Percentiles rank a stretch among this genome's conserved stretches.
phyloP scores from a whole-genome alignment of 495 filamentous ascomycete genomes.

The Aspergillus bertholletiae region DNA sequence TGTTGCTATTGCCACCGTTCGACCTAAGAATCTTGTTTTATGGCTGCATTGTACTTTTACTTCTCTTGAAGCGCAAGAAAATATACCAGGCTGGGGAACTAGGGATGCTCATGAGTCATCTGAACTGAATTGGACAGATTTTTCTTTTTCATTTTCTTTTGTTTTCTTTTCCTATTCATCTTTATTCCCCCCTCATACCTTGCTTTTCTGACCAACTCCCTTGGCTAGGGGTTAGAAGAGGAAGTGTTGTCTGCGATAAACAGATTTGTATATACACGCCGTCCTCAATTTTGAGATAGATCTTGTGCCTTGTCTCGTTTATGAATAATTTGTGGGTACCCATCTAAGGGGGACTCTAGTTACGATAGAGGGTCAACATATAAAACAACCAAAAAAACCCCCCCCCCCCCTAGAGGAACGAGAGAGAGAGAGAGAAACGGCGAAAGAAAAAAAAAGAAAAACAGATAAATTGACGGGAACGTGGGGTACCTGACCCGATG shows the following conservation, averaged over 20 bases:
- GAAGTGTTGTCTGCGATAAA: conserved; percentile 18
- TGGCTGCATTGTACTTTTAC: conserved; percentile 34
- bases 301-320: conserved; percentile 1
- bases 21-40: conserved; percentile 8
- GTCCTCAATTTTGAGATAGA: conserved; percentile 20
- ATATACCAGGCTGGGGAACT: conserved; percentile 28
- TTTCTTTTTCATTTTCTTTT: conserved; percentile 12
- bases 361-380: too few relatives aligned
- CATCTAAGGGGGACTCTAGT: background rate
- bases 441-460: background rate
- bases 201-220: conserved; percentile 12
- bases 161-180: conserved; percentile 1
- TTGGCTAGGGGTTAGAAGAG: conserved; percentile 14
- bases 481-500: background rate
- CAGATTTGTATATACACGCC: conserved; percentile 25
- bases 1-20: background rate
- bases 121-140: conserved; percentile 28
- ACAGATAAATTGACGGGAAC: background rate
- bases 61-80: conserved; percentile 20
- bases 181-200: background rate
- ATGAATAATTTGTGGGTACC: background rate
- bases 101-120: conserved; percentile 36
- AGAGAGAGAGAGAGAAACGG: too few relatives aligned
- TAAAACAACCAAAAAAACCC: too few relatives aligned
- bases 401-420: too few relatives aligned